These are phyloP conservation scores for Wallacemonas rigidus DNA, from an alignment of 208 protist genomes.

Conservation along the genomic window DNA sequence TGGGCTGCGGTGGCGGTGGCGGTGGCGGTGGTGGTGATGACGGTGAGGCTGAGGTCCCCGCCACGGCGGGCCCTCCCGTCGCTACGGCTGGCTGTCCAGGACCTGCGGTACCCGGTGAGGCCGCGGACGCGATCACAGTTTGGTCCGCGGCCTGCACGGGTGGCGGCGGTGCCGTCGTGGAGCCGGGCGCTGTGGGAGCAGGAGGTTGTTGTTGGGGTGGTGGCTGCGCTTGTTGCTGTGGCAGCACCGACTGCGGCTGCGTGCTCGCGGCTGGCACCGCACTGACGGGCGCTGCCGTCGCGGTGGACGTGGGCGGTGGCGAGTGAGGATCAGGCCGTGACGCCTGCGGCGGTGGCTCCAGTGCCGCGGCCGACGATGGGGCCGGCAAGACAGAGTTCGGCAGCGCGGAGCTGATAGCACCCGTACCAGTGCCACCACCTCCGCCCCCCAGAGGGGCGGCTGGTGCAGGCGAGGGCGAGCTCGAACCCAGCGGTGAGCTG, in stretches of 20 bases:
- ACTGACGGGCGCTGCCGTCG: neutral
- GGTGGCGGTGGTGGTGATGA: neutral
- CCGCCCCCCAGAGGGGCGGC: neutral
- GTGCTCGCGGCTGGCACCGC: neutral
- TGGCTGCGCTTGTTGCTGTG: neutral
- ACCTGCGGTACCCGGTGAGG: too few species aligned
- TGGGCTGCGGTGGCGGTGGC: constrained; percentile 8
- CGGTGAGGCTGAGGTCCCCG: too few species aligned
- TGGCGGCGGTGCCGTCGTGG: too few species aligned
- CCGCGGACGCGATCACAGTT: too few species aligned
- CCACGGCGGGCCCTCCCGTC: too few species aligned
- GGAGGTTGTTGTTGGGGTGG: too few species aligned
- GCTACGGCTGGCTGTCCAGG: too few species aligned
- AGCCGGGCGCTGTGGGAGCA: too few species aligned
- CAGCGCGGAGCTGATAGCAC: neutral
- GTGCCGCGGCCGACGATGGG: constrained; percentile 14
- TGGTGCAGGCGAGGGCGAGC: neutral
- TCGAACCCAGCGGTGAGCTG: neutral
- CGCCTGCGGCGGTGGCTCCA: constrained; percentile 3
- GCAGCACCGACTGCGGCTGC: neutral
- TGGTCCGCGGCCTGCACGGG: too few species aligned
- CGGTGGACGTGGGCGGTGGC: constrained; percentile 4
- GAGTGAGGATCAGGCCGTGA: neutral
- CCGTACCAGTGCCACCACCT: neutral
- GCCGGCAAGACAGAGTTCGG: constrained; percentile 16